These are phyloP conservation scores for Pleurotus citrinopileatus DNA, from an alignment of 768 basidiomycete species.

Conservation along the genomic window DNA sequence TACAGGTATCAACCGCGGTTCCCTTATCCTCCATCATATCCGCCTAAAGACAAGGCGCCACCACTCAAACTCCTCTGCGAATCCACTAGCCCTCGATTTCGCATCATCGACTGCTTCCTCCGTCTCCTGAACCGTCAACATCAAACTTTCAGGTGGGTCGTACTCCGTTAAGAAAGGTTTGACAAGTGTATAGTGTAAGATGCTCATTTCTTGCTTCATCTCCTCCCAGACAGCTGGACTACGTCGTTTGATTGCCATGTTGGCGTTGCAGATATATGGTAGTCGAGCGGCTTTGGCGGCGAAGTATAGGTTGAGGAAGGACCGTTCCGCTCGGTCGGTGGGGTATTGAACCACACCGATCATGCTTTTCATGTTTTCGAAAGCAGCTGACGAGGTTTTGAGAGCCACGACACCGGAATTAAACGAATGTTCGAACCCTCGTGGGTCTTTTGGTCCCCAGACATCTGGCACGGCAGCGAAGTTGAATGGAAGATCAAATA, in stretches of 20 bases:
- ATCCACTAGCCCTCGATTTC: slow-evolving; percentile 15
- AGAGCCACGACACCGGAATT: slow-evolving; percentile 39
- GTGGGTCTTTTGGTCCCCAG: slow-evolving; percentile 16
- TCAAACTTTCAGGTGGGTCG: slow-evolving; percentile 13
- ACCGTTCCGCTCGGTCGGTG: slow-evolving; percentile 33
- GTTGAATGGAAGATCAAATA: slow-evolving; percentile 36
- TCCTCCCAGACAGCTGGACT: slow-evolving; percentile 30
- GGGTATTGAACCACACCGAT: slow-evolving; percentile 28
- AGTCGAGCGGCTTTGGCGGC: slow-evolving; percentile 30
- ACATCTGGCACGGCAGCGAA: slow-evolving; percentile 42
- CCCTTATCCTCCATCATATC: slow-evolving; percentile 18
- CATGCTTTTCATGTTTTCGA: slow-evolving; percentile 26
- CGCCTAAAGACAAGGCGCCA: slow-evolving; percentile 25
- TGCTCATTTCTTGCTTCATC: slow-evolving; percentile 26
- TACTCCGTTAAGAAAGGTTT: slow-evolving; percentile 64
- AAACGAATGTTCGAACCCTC: slow-evolving; percentile 33
- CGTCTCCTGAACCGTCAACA: slow-evolving; percentile 20
- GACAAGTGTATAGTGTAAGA: slow-evolving; percentile 47
- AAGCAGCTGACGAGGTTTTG: slow-evolving; percentile 26
- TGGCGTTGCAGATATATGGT: slow-evolving; percentile 40
- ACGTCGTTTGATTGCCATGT: slow-evolving; percentile 34
- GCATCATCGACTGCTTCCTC: slow-evolving; percentile 17
- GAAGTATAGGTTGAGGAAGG: slow-evolving; percentile 40
- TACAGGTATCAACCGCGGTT: neutral
- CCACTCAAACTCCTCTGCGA: slow-evolving; percentile 23